Percentiles rank a stretch among this genome's conserved stretches.
Conservation (phyloP, 108 stramenopile species). For the Aurantiochytrium sp. region DNA sequence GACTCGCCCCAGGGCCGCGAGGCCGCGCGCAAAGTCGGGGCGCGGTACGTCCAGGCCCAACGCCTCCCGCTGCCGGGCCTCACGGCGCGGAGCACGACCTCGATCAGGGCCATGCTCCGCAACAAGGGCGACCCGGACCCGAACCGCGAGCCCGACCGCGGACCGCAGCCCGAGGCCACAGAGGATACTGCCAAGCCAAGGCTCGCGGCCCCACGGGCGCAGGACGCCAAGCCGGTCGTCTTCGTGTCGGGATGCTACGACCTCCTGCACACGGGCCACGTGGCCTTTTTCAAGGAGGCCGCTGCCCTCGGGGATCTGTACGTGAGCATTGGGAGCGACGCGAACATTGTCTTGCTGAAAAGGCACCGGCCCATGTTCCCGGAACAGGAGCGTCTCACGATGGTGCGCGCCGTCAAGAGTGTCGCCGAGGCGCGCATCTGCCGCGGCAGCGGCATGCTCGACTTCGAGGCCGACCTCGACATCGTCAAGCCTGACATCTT, state of each 20-base stretch:
- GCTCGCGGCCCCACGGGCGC: background rate
- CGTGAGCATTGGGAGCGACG: constrained; percentile 29
- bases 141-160: background rate
- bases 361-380: background rate
- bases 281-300: constrained; percentile 28
- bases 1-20: background rate
- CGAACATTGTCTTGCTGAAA: background rate
- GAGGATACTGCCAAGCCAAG: background rate
- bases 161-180: background rate
- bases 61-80: background rate
- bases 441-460: constrained; percentile 17
- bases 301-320: background rate
- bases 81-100: background rate
- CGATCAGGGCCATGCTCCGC: background rate
- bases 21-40: background rate
- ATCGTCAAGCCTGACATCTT: constrained; percentile 9
- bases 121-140: background rate
- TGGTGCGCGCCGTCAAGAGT: background rate
- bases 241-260: constrained; percentile 37
- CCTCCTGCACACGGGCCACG: constrained; percentile 31
- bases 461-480: constrained; percentile 5
- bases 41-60: background rate
- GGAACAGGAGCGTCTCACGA: background rate
- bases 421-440: background rate
- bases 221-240: background rate